Evolutionary conservation across 31 red algal genomes (phyloP).

Genomic region (Odonthalia washingtoniensis): DNA sequence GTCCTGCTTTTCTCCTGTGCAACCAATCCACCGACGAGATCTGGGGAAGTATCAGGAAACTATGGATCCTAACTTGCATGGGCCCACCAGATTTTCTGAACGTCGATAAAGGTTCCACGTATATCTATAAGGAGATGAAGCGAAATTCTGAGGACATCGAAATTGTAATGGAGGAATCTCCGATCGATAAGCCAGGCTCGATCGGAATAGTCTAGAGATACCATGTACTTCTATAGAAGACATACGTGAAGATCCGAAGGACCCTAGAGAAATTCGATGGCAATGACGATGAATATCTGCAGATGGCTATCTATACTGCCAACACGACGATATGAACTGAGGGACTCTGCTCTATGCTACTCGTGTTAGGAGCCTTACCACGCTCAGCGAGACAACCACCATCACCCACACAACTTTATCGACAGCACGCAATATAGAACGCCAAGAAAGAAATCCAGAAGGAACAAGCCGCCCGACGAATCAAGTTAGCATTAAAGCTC

Average conservation of each 20-base stretch:
- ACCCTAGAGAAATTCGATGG: conserved; percentile 4
- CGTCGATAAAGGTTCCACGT: too few relatives aligned
- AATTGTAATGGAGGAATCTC: conserved; percentile 6
- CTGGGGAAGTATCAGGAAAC: conserved; percentile 14
- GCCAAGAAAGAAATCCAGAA: conserved; percentile 40
- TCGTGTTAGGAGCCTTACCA: conserved; percentile 45
- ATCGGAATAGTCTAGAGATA: conserved; percentile 47
- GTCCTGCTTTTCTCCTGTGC: conserved; percentile 14
- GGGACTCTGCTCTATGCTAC: conserved; percentile 23
- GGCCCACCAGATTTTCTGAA: too few relatives aligned
- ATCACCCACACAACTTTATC: conserved; percentile 21
- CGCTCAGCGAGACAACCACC: background rate
- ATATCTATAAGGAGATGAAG: too few relatives aligned
- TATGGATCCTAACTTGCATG: too few relatives aligned
- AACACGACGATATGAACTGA: conserved; percentile 32
- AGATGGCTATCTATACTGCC: conserved; percentile 26
- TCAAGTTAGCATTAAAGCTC: conserved; percentile 26
- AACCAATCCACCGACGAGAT: conserved; percentile 18
- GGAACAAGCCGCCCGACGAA: conserved; percentile 12
- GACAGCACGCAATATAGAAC: conserved; percentile 1
- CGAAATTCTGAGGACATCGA: background rate
- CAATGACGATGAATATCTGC: conserved; percentile 12
- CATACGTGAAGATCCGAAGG: conserved; percentile 13
- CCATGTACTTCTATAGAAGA: conserved; percentile 1
- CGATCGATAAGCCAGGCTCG: conserved; percentile 18